Evolutionary conservation across 2,329 filamentous ascomycete genomes (phyloP).

Genomic region (Teratosphaeriaceae sp.): DNA sequence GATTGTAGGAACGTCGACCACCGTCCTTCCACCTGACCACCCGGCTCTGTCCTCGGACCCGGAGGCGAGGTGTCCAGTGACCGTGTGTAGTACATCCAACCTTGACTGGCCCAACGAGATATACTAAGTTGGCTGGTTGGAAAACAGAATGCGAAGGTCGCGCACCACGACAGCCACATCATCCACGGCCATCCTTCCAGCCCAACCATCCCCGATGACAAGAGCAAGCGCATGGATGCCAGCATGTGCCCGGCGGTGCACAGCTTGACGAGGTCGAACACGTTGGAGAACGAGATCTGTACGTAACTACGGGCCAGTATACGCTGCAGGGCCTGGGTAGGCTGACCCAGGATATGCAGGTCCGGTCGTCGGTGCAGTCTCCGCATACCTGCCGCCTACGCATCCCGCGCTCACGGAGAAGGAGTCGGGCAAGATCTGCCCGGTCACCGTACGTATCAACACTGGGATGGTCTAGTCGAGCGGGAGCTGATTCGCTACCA

Average conservation of each 20-base stretch:
- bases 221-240: constrained; percentile 26
- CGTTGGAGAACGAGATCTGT: constrained; percentile 38
- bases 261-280: constrained; percentile 31
- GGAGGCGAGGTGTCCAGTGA: constrained; percentile 38
- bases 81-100: neutral
- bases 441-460: constrained; percentile 32
- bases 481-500: too few relatives aligned
- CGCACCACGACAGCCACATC: constrained; percentile 37
- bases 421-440: constrained; percentile 28
- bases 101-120: too few relatives aligned
- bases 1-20: constrained; percentile 37
- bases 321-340: too few relatives aligned
- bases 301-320: neutral
- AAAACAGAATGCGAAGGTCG: constrained; percentile 39
- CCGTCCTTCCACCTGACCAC: constrained; percentile 39
- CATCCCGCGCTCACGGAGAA: constrained; percentile 35
- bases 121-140: too few relatives aligned
- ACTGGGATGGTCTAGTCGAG: too few relatives aligned
- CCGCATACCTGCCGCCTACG: constrained; percentile 34
- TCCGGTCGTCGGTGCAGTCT: constrained; percentile 36
- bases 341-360: too few relatives aligned
- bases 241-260: constrained; percentile 38
- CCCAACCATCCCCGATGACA: constrained; percentile 21
- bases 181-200: constrained; percentile 36
- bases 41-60: constrained; percentile 33